Evolutionary conservation across 2,329 filamentous ascomycete genomes (phyloP).

Genomic region (Ophiosphaerella korrae): DNA sequence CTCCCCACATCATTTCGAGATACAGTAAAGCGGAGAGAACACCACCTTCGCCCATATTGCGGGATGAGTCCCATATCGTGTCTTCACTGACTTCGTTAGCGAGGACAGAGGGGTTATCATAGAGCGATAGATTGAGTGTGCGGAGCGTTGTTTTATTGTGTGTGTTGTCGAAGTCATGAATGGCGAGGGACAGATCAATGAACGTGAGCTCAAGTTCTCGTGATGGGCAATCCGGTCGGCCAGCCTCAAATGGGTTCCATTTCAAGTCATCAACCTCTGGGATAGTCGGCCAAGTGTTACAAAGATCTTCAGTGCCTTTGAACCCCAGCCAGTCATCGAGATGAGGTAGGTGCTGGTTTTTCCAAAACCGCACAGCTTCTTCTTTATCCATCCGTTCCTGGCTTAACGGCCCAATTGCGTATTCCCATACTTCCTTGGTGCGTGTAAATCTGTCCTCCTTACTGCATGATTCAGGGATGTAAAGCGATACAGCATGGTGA

Average conservation of each 20-base stretch:
- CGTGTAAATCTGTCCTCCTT: conserved; percentile 18
- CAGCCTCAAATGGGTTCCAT: conserved; percentile 32
- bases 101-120: conserved; percentile 3
- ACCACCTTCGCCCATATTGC: conserved; percentile 35
- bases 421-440: conserved; percentile 28
- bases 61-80: conserved; percentile 14
- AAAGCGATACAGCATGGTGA: conserved; percentile 29
- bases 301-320: neutral
- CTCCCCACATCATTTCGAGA: conserved; percentile 30
- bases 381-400: conserved; percentile 26
- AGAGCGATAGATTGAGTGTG: neutral
- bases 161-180: neutral
- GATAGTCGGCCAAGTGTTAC: conserved; percentile 16
- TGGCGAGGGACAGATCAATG: conserved; percentile 25
- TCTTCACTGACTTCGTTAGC: conserved; percentile 5
- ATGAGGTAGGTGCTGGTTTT: neutral
- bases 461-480: conserved; percentile 17
- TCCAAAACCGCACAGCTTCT: conserved; percentile 42
- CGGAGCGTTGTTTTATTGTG: neutral
- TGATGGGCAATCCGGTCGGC: conserved; percentile 8
- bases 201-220: conserved; percentile 26
- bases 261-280: conserved; percentile 24
- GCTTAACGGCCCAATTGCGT: conserved; percentile 36
- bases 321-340: conserved; percentile 1
- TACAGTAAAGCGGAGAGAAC: conserved; percentile 43